A percentile compares a stretch with the other conserved stretches of the same genome.
phyloP scores from a whole-genome alignment of 208 protist species.

The Acanthamoeba sp. region DNA sequence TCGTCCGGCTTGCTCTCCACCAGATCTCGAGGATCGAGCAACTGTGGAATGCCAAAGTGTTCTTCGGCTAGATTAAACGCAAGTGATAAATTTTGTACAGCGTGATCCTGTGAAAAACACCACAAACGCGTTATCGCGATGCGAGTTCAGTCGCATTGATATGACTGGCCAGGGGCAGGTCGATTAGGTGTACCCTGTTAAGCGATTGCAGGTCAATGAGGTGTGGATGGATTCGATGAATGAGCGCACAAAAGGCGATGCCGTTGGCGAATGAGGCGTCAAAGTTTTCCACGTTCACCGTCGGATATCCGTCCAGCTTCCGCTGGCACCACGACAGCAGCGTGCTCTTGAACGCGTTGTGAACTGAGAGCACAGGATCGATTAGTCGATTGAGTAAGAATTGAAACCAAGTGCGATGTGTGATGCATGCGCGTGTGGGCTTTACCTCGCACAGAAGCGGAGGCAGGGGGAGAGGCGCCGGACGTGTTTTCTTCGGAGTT shows the following conservation, averaged over 20 bases:
- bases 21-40: constrained; percentile 88
- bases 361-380: background rate
- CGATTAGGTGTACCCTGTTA: background rate
- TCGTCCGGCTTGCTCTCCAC: constrained; percentile 87
- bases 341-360: constrained; percentile 81
- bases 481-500: background rate
- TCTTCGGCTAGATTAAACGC: constrained; percentile 89
- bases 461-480: background rate
- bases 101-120: constrained; percentile 65
- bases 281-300: constrained; percentile 88
- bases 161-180: background rate
- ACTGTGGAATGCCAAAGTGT: constrained; percentile 86
- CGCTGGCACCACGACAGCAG: constrained; percentile 86
- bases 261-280: constrained; percentile 82
- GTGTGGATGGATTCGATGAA: constrained; percentile 73
- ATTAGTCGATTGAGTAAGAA: background rate
- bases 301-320: constrained; percentile 85
- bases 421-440: no score
- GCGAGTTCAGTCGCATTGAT: no score
- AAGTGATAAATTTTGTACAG: constrained; percentile 84
- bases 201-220: constrained; percentile 22
- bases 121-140: background rate
- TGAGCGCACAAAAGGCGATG: constrained; percentile 85
- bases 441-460: background rate
- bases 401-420: background rate